Conservation (phyloP, 2,329 filamentous ascomycete genomes). For the Tolypocladium pustulatum region DNA sequence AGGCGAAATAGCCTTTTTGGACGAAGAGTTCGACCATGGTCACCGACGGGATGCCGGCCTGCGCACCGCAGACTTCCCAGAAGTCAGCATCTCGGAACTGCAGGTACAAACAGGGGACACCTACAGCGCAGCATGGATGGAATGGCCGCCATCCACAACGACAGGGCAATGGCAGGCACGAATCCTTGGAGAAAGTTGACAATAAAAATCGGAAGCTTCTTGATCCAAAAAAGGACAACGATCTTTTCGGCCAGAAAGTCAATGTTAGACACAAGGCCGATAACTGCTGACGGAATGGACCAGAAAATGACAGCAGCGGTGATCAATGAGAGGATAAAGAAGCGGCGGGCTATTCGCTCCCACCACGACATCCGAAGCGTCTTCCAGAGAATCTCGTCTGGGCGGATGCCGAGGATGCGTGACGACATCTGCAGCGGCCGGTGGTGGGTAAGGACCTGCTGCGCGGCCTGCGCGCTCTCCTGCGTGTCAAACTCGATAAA, state of each 20-base stretch:
- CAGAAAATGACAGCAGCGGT: slow-evolving; percentile 79
- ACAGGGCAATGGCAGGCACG: slow-evolving; percentile 66
- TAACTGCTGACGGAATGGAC: slow-evolving; percentile 62
- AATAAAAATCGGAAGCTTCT: slow-evolving; percentile 57
- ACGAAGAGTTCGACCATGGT: slow-evolving; percentile 79
- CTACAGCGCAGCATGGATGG: slow-evolving; percentile 64
- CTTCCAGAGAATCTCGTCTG: slow-evolving; percentile 77
- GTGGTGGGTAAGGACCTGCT: slow-evolving; percentile 79
- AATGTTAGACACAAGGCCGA: slow-evolving; percentile 81
- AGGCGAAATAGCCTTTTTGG: slow-evolving; percentile 84
- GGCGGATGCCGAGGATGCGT: slow-evolving; percentile 72
- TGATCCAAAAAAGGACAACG: slow-evolving; percentile 65
- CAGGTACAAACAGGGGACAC: slow-evolving; percentile 1
- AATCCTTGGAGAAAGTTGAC: slow-evolving; percentile 78
- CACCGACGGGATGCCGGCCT: slow-evolving; percentile 68
- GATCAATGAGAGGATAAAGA: slow-evolving; percentile 62
- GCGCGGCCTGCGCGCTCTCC: slow-evolving; percentile 75
- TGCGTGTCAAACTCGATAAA: slow-evolving; percentile 87
- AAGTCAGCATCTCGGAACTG: slow-evolving; percentile 5
- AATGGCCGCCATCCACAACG: slow-evolving; percentile 77
- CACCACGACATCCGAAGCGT: slow-evolving; percentile 79
- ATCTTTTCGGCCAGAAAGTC: slow-evolving; percentile 52
- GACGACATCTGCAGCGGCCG: slow-evolving; percentile 79
- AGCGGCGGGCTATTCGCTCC: slow-evolving; percentile 66
- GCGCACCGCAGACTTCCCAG: slow-evolving; percentile 56